A percentile compares a stretch with the other conserved stretches of the same genome.
These are phyloP conservation scores for Scheffersomyces segobiensis DNA, from an alignment of 1,139 yeast genomes.

Conservation along the genomic window DNA sequence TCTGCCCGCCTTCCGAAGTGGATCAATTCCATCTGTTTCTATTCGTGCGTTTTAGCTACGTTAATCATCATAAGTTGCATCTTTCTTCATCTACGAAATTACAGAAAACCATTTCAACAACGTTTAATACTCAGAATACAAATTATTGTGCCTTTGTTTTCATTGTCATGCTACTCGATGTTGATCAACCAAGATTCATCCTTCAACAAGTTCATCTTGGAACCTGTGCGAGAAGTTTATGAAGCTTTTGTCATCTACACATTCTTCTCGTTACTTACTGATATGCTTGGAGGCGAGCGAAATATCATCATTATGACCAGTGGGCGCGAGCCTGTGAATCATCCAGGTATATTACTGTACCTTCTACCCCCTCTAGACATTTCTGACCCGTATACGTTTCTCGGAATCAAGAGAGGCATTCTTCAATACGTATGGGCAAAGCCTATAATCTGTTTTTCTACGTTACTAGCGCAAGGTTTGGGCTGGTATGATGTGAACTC, in stretches of 20 bases:
- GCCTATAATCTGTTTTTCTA: conserved; percentile 68
- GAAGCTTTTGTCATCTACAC: conserved; percentile 97
- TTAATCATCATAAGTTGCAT: conserved; percentile 33
- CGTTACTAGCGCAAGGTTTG: conserved; percentile 50
- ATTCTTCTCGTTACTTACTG: conserved; percentile 79
- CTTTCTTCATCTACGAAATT: conserved; percentile 51
- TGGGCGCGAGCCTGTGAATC: conserved; percentile 72
- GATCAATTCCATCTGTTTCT: conserved; percentile 34
- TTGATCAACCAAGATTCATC: conserved; percentile 42
- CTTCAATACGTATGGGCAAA: conserved; percentile 95
- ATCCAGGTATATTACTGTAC: conserved; percentile 60
- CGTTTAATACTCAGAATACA: conserved; percentile 81
- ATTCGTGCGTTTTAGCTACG: conserved; percentile 34
- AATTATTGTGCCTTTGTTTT: conserved; percentile 60
- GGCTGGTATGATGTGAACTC: conserved; percentile 55
- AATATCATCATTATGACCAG: conserved; percentile 72
- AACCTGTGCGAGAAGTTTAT: conserved; percentile 83
- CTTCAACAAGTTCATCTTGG: conserved; percentile 51
- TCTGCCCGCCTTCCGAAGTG: conserved; percentile 29
- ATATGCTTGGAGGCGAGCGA: conserved; percentile 89
- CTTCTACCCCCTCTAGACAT: conserved; percentile 68
- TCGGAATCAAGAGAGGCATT: conserved; percentile 79
- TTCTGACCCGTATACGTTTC: conserved; percentile 79
- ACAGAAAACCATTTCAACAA: conserved; percentile 88
- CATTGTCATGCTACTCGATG: conserved; percentile 54